Evolutionary conservation across 306 rosid species (phyloP), one percentile per base, ranked within the genome.

Genomic region (Pyrus betulifolia): DNA sequence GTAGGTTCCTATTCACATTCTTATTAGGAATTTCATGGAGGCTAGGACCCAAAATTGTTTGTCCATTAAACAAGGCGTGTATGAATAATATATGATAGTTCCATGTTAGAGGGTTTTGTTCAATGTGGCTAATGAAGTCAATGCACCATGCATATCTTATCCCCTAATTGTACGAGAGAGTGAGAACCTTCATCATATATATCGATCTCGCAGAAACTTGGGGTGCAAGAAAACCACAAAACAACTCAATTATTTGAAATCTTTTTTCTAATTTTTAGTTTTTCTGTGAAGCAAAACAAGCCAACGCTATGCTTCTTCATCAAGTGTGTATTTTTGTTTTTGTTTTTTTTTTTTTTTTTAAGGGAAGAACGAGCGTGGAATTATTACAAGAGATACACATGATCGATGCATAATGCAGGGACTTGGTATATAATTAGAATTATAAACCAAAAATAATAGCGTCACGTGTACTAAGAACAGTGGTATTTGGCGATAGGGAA

Each of bases 391-490:
- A 40, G 11, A 40, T 40, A 40, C 55, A 49, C 55, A 15, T 49
- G 55, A 49, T 4, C 17, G 21, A 5, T 49, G 55, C 17, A 49
- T 49, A 49, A 49, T 49, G 19, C 55, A 49, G 55, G 55, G 55
- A 49, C 6, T n/a, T 57, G 62, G 62, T n/a, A 57, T 57, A 57
- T 57, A 57, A 57, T 57, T 22, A 57, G 11, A 21, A 57, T 54
- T 28, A 17, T 13, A 54, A 45, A 22, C 1, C 31, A 15, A 11
- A 80, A 28, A 76, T 35, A 42, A 7, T 79, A 45, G 73, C 69
- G 62, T 86, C 92, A 81, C 88, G 88, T 85, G 88, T 88, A 67
- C 86, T 67, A 85, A 68, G 68, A 78, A 70, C 33, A 9, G 74
- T 28, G 45, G 19, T 22, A 27, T 49, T 77, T 57, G 28, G 42